A percentile compares a stretch with the other conserved stretches of the same genome.
Conservation (phyloP, 768 basidiomycete species). For the Cystoderma amianthinum region DNA sequence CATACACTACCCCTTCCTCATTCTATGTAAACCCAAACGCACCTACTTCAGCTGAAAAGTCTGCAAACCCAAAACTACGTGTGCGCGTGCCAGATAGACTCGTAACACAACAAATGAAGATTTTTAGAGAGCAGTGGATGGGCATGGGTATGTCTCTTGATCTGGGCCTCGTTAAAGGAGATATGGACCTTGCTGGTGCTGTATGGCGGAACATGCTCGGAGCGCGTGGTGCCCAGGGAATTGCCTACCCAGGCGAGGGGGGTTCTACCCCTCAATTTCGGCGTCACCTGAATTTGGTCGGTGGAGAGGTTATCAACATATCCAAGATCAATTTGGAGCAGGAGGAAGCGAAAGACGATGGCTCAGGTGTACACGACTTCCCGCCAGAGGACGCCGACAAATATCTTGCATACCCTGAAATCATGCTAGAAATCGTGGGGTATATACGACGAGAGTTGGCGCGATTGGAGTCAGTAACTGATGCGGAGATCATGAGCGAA, state of each 20-base stretch:
- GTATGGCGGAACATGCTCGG: conserved; percentile 92
- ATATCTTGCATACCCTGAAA: conserved; percentile 68
- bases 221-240: conserved; percentile 72
- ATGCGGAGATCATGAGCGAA: conserved; percentile 34
- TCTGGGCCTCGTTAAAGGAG: conserved; percentile 65
- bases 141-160: conserved; percentile 79
- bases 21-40: conserved; percentile 44
- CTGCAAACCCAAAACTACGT: conserved; percentile 9
- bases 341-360: conserved; percentile 59
- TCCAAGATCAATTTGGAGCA: conserved; percentile 48
- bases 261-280: conserved; percentile 31
- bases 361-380: conserved; percentile 70
- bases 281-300: conserved; percentile 64
- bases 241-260: conserved; percentile 31
- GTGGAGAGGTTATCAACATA: conserved; percentile 56
- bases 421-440: conserved; percentile 61
- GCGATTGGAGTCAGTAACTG: conserved; percentile 51
- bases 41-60: conserved; percentile 6
- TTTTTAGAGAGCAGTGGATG: conserved; percentile 87
- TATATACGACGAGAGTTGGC: conserved; percentile 71
- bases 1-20: conserved; percentile 37
- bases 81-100: conserved; percentile 65
- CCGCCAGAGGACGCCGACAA: conserved; percentile 48
- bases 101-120: conserved; percentile 84
- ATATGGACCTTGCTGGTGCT: conserved; percentile 79